phyloP scores from a whole-genome alignment of 1,284 basidiomycete species.

The Ustilago sp. region DNA sequence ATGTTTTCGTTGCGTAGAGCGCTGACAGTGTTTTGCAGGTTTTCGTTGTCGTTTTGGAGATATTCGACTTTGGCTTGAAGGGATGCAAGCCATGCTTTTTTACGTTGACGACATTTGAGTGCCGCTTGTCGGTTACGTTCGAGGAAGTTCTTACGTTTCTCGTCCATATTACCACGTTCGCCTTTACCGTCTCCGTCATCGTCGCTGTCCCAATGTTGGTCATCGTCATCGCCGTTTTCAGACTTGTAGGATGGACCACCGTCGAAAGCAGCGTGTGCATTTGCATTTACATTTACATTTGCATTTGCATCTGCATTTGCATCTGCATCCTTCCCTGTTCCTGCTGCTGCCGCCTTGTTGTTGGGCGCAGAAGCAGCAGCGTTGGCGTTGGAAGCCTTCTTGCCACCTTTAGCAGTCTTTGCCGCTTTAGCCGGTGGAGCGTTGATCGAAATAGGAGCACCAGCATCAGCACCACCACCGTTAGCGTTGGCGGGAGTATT shows the following conservation, averaged over 20 bases:
- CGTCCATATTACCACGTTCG: slow-evolving; percentile 68
- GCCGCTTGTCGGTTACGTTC: slow-evolving; percentile 76
- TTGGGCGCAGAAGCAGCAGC: slow-evolving; percentile 15
- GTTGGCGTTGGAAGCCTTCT: slow-evolving; percentile 54
- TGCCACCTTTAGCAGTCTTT: slow-evolving; percentile 69
- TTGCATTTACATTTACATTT: background rate
- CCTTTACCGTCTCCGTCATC: slow-evolving; percentile 49
- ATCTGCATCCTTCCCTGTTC: background rate
- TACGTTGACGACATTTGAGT: slow-evolving; percentile 96
- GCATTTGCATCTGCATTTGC: slow-evolving; percentile 68
- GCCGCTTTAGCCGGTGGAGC: slow-evolving; percentile 35
- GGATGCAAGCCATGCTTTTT: slow-evolving; percentile 95
- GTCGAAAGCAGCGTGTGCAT: background rate
- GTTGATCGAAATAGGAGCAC: slow-evolving; percentile 12
- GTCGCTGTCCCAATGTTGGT: slow-evolving; percentile 45
- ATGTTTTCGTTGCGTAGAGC: slow-evolving; percentile 73
- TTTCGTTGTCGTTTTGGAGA: slow-evolving; percentile 90
- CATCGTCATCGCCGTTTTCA: slow-evolving; percentile 71
- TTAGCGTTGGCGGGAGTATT: background rate
- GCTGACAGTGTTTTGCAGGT: slow-evolving; percentile 76
- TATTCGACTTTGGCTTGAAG: slow-evolving; percentile 94
- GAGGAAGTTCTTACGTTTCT: slow-evolving; percentile 67
- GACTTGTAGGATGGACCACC: slow-evolving; percentile 34
- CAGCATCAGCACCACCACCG: background rate
- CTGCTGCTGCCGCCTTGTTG: too few relatives aligned